Evolutionary conservation across 345 rosid genomes (phyloP).

Genomic region (Excoecaria cochinchinensis): DNA sequence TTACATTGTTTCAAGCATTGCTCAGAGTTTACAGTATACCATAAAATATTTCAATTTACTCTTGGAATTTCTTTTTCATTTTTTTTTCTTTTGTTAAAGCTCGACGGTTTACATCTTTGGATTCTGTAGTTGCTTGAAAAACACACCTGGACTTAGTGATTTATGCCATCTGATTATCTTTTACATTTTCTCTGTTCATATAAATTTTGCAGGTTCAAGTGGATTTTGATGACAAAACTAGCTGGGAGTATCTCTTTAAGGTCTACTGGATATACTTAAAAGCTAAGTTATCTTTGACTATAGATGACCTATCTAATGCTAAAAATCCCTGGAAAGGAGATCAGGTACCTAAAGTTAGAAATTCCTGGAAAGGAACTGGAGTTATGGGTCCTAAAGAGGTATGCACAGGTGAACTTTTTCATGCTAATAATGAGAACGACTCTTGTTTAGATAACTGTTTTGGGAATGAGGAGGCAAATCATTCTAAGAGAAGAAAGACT

Average conservation of each 20-base stretch:
- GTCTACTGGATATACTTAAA: conserved; percentile 79
- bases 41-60: not conserved
- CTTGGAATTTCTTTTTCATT: not conserved
- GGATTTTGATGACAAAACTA: conserved; percentile 91
- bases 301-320: conserved; percentile 69
- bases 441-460: conserved; percentile 26
- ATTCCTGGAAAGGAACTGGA: conserved; percentile 29
- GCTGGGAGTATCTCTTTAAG: conserved; percentile 99
- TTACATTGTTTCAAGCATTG: not conserved
- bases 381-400: conserved; percentile 28
- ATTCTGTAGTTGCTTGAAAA: not conserved
- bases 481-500: conserved; percentile 54
- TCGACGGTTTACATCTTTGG: not conserved
- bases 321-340: conserved; percentile 74
- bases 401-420: conserved; percentile 30
- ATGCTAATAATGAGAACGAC: conserved; percentile 33
- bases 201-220: conserved; percentile 68
- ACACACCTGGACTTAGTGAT: not conserved
- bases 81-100: not conserved
- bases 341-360: conserved; percentile 30
- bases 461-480: conserved; percentile 42
- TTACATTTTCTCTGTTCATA: conserved; percentile 2
- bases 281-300: conserved; percentile 64
- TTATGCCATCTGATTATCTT: not conserved
- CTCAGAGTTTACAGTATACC: not conserved